phyloP scores from a whole-genome alignment of 75 land plant genomes.

The Larix kaempferi region DNA sequence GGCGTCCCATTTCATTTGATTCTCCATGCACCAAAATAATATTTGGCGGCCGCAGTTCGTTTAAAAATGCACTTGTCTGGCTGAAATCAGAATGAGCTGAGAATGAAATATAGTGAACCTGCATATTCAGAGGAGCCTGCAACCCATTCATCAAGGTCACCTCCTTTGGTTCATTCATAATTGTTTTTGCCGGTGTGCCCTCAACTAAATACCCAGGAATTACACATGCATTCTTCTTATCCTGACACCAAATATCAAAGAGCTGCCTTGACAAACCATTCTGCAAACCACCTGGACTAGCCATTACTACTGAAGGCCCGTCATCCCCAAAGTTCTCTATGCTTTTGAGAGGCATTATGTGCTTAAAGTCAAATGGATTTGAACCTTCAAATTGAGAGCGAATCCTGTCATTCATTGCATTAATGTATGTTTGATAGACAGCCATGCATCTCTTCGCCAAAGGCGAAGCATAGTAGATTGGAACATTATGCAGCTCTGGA shows the following conservation, averaged over 20 bases:
- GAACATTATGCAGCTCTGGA: slow-evolving; percentile 92
- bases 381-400: slow-evolving; percentile 64
- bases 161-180: slow-evolving; percentile 94
- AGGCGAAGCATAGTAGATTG: slow-evolving; percentile 96
- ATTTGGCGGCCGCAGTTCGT: slow-evolving; percentile 88
- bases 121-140: slow-evolving; percentile 90
- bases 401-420: slow-evolving; percentile 94
- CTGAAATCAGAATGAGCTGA: slow-evolving; percentile 97
- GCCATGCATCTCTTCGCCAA: slow-evolving; percentile 95
- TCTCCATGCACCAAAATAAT: slow-evolving; percentile 98
- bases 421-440: slow-evolving; percentile 97
- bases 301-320: slow-evolving; percentile 97
- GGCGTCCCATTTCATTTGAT: slow-evolving; percentile 94
- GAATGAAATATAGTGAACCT: slow-evolving; percentile 94
- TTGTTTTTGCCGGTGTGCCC: slow-evolving; percentile 90
- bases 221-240: slow-evolving; percentile 90
- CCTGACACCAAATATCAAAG: slow-evolving; percentile 96
- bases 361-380: slow-evolving; percentile 95
- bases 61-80: slow-evolving; percentile 90
- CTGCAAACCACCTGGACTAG: slow-evolving; percentile 89
- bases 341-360: slow-evolving; percentile 75
- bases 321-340: slow-evolving; percentile 85
- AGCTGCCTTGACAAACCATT: slow-evolving; percentile 94
- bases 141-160: slow-evolving; percentile 94
- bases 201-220: slow-evolving; percentile 97